Evolutionary conservation across 1,284 basidiomycete species (phyloP), one percentile per base, ranked within the genome.

Genomic region (Sanghuangporus sanghuang): DNA sequence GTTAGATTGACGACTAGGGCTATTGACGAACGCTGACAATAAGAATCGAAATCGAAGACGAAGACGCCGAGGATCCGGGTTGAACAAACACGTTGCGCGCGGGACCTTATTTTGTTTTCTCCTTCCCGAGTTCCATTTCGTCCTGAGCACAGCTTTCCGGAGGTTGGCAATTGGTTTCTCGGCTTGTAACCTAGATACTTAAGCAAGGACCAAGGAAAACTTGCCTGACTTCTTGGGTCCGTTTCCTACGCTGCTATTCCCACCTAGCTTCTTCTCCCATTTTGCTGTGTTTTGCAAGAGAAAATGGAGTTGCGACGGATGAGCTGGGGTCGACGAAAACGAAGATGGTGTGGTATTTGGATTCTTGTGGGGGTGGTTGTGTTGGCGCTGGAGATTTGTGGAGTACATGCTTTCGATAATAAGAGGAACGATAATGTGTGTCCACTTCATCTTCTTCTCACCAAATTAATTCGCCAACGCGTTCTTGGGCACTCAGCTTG

Each of bases 381-480:
- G 23, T n/a, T 56, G 36, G 9, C 52, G 40, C 35, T 63, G n/a
- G 39, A 55, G 42, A 21, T 60, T 1, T 16, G 35, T 27, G 23
- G 16, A 14, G 49, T 48, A 5, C 18, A 27, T 0, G 65, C 36
- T n/a, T 66, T 66, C 49, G 65, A 66, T 58, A 57, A 46, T 42
- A 63, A 56, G 32, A 57, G 65, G n/a, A 66, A 66, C 32, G 65
- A 66, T 23, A 66, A 66, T 48, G 65, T 66, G 42, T 7, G 65
- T 63, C 6, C 18, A 14, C 7, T 46, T 23, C 50, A 54, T 49
- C n/a, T n/a, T 46, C 36, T 32, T 12, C 21, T 1, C 21, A 9
- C 11, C 11, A 12, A 21, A 35, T 6, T 23, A 52, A 14, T 21
- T 23, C 9, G n/a, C 57, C 46, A n/a, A 54, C 27, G 18, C 21